phyloP scores from a whole-genome alignment of 2,329 filamentous ascomycete species.

The Cryphonectria radicalis region DNA sequence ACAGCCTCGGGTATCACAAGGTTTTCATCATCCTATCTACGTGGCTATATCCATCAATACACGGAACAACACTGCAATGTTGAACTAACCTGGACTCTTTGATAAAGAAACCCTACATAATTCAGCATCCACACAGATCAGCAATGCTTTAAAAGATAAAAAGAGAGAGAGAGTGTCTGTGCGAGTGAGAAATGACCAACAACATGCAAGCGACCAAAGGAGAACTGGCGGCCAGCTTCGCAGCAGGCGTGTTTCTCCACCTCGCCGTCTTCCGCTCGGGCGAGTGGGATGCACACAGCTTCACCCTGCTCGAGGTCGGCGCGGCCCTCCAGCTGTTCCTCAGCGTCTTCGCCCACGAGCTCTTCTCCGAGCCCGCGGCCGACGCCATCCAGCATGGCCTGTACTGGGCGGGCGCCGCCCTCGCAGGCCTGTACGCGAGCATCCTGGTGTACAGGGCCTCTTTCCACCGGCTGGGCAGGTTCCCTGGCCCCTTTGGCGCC shows the following conservation, averaged over 20 bases:
- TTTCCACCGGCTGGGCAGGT: conserved; percentile 30
- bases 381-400: conserved; percentile 9
- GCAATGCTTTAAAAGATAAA: not conserved
- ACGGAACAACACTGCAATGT: not conserved
- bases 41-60: not conserved
- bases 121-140: not conserved
- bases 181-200: not conserved
- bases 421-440: conserved; percentile 30
- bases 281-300: conserved; percentile 23
- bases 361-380: conserved; percentile 11
- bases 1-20: not conserved
- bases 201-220: not conserved
- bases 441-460: conserved; percentile 33
- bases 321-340: conserved; percentile 1
- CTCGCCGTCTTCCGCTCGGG: conserved; percentile 17
- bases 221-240: conserved; percentile 20
- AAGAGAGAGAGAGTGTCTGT: not conserved
- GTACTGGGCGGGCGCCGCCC: conserved; percentile 7
- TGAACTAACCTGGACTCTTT: not conserved
- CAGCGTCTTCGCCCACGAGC: conserved; percentile 1
- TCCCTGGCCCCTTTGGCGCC: conserved; percentile 22
- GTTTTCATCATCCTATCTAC: not conserved
- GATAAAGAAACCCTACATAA: not conserved
- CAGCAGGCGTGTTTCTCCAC: conserved; percentile 15
- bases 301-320: conserved; percentile 22